These are phyloP conservation scores for Henningerozyma blattae DNA, from an alignment of 805 yeast genomes.

Conservation along the genomic window DNA sequence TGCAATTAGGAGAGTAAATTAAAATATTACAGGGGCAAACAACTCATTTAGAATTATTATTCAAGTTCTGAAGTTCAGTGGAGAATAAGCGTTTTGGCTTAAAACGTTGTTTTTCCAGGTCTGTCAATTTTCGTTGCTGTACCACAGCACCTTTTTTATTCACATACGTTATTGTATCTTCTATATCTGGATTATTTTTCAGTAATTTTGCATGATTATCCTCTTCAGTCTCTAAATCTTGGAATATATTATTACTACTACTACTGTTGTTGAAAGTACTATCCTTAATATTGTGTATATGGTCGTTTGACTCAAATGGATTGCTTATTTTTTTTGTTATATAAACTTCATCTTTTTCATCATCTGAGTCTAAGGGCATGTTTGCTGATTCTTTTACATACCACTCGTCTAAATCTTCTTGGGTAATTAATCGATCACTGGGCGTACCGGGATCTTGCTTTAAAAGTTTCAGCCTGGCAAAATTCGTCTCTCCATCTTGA, in stretches of 20 bases:
- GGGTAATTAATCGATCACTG: slow-evolving; percentile 23
- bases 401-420: slow-evolving; percentile 25
- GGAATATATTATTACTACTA: background rate
- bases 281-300: background rate
- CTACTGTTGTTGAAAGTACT: background rate
- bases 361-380: no score
- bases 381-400: slow-evolving; percentile 9
- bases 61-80: background rate
- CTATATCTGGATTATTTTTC: slow-evolving; percentile 12
- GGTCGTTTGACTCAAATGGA: slow-evolving; percentile 10
- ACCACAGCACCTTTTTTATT: slow-evolving; percentile 25
- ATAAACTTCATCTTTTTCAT: slow-evolving; percentile 5
- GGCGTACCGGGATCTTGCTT: slow-evolving; percentile 26
- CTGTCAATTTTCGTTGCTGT: slow-evolving; percentile 12
- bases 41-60: background rate
- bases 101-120: slow-evolving; percentile 13
- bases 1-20: no score
- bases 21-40: no score
- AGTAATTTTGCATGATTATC: slow-evolving; percentile 7
- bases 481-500: background rate
- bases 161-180: slow-evolving; percentile 18
- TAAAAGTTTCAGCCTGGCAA: background rate
- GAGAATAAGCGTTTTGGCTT: slow-evolving; percentile 22
- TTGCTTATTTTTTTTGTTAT: slow-evolving; percentile 3
- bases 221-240: slow-evolving; percentile 4